phyloP scores from a whole-genome alignment of 768 basidiomycete genomes.

The Tricholomella constricta region DNA sequence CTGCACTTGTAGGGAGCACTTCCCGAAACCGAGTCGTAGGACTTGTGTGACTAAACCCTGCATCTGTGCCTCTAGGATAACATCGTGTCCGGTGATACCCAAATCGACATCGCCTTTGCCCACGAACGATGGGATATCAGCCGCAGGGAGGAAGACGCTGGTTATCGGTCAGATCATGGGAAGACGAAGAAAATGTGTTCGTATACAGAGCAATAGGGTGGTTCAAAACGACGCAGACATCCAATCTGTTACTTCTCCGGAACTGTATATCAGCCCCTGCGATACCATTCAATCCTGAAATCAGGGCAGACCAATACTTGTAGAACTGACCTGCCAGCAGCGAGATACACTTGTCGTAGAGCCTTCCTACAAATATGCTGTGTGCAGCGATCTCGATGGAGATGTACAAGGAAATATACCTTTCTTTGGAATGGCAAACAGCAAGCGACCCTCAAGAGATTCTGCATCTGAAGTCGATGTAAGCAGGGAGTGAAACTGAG shows the following conservation, averaged over 20 bases:
- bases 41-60: conserved; percentile 74
- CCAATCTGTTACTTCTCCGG: conserved; percentile 81
- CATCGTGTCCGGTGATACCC: conserved; percentile 98
- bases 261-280: conserved; percentile 96
- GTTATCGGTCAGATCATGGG: neutral
- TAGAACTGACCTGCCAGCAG: conserved; percentile 70
- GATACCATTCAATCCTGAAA: conserved; percentile 7
- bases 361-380: conserved; percentile 35
- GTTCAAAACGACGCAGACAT: conserved; percentile 92
- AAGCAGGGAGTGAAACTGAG: neutral
- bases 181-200: neutral
- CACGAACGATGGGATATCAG: conserved; percentile 98
- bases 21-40: conserved; percentile 88
- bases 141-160: conserved; percentile 95
- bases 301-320: neutral
- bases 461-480: conserved; percentile 56
- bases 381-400: neutral
- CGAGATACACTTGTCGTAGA: conserved; percentile 89
- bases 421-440: conserved; percentile 99
- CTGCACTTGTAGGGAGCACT: conserved; percentile 87
- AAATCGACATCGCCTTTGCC: conserved; percentile 96
- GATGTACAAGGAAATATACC: conserved; percentile 43
- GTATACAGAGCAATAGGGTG: conserved; percentile 92
- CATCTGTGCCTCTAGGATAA: conserved; percentile 90
- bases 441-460: conserved; percentile 76